Base-by-base conservation (phyloP, 139 green algal genomes). In the Closterium sp. region DNA sequence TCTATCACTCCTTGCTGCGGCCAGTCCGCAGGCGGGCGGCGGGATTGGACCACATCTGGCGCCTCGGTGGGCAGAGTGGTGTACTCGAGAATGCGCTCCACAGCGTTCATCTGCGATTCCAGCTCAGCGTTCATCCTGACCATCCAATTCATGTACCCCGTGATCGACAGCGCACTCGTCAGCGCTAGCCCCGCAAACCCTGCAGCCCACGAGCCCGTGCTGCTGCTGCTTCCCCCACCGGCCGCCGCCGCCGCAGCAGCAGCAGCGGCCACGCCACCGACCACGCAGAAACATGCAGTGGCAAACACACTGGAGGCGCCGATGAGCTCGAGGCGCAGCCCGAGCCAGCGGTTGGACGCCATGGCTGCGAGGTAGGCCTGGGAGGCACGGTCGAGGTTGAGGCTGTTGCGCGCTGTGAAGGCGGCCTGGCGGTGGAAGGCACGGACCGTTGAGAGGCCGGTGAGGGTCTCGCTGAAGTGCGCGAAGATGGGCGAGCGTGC, bases 21-120 rank as follows among this genome's bases (percentile, higher is more conserved):
- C 10, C 50, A 70, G 17, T 70, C 50, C 11, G 17, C 50, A 70
- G 50, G 50, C 50, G 10, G 50, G 50, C 50, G 10, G 50, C 10
- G 17, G 10, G 50, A 21, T 70, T 70, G 9, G 50, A 70, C 50
- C 89, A 93, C 31, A 30, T 70, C 79, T 27, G 90, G 85, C 1
- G 90, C 90, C 92, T 95, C 94, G 50, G 91, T 70, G 19, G 34
- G 45, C 22, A 94, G 50, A 17, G 94, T 29, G 31, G 91, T 94
- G 95, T 98, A 99, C 91, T 97, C 95, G 30, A 97, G 89, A 24
- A 99, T 96, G 10, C 98, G 96, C 95, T 99, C 98, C 29, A 99
- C 97, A 9, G 95, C 96, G 96, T 99, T 99, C 96, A 99, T 94
- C 34, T 92, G 31, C 34, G 89, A 91, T 34, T 94, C 92, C 24